Conservation (phyloP, 2,329 filamentous ascomycete genomes). For the Penicillium polonicum region DNA sequence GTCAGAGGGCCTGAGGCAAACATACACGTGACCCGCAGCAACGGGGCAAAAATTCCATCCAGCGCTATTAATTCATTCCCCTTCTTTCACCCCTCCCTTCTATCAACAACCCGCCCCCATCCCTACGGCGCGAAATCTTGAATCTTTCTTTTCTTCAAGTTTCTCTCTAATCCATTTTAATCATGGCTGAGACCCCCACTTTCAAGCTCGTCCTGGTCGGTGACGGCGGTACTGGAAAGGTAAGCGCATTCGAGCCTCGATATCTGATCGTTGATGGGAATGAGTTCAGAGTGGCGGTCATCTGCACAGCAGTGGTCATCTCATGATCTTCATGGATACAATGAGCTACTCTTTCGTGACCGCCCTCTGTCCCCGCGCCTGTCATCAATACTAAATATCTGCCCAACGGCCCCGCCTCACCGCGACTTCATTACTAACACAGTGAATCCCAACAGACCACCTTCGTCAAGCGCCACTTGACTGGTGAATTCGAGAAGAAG, state of each 20-base stretch:
- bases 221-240: slow-evolving; percentile 99
- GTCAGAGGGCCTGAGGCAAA: slow-evolving; percentile 24
- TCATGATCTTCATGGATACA: background rate
- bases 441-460: slow-evolving; percentile 68
- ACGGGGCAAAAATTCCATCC: slow-evolving; percentile 37
- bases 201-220: slow-evolving; percentile 99
- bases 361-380: slow-evolving; percentile 24
- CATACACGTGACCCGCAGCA: slow-evolving; percentile 20
- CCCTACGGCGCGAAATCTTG: slow-evolving; percentile 21
- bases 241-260: slow-evolving; percentile 48
- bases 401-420: slow-evolving; percentile 22
- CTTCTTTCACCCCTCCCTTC: slow-evolving; percentile 31
- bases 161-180: slow-evolving; percentile 20
- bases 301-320: background rate
- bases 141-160: slow-evolving; percentile 11
- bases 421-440: slow-evolving; percentile 26
- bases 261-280: slow-evolving; percentile 6
- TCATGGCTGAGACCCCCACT: slow-evolving; percentile 73
- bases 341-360: background rate
- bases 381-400: slow-evolving; percentile 31
- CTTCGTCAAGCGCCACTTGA: slow-evolving; percentile 99
- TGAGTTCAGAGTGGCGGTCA: slow-evolving; percentile 3
- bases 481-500: slow-evolving; percentile 99
- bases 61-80: slow-evolving; percentile 25
- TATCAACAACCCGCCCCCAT: slow-evolving; percentile 25